A percentile compares a stretch with the other conserved stretches of the same genome.
Evolutionary conservation across 1,284 basidiomycete genomes (phyloP).

Genomic region (Cryptococcus hybrid): DNA sequence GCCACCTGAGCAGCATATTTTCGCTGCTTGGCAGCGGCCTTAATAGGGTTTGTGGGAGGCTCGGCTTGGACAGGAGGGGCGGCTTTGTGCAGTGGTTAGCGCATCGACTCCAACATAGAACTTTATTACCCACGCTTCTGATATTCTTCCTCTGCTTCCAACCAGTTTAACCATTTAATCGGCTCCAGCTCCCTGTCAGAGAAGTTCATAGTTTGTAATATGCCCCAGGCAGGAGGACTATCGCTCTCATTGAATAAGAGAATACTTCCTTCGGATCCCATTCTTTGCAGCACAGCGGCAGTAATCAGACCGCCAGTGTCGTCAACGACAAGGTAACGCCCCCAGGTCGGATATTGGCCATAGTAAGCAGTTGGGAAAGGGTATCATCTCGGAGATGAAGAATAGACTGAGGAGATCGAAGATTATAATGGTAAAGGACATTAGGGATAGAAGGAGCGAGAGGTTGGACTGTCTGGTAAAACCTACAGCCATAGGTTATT

Average conservation of each 20-base stretch:
- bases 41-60: slow-evolving; percentile 15
- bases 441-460: slow-evolving; percentile 85
- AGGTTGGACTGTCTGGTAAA: slow-evolving; percentile 82
- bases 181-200: slow-evolving; percentile 60
- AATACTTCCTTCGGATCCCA: slow-evolving; percentile 80
- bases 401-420: slow-evolving; percentile 74
- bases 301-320: slow-evolving; percentile 90
- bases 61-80: background rate
- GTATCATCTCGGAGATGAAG: slow-evolving; percentile 84
- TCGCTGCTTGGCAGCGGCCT: slow-evolving; percentile 31
- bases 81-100: background rate
- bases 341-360: slow-evolving; percentile 84
- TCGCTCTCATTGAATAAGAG: slow-evolving; percentile 87
- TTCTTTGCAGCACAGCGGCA: slow-evolving; percentile 75
- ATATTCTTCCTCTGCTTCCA: slow-evolving; percentile 74
- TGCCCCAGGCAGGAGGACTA: slow-evolving; percentile 87
- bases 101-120: background rate
- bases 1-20: slow-evolving; percentile 38
- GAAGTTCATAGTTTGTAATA: slow-evolving; percentile 84
- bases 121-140: slow-evolving; percentile 28
- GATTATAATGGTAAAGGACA: slow-evolving; percentile 71
- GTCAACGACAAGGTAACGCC: slow-evolving; percentile 85
- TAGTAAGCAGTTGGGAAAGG: slow-evolving; percentile 79
- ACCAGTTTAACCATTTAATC: slow-evolving; percentile 82
- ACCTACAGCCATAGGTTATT: slow-evolving; percentile 55